Conservation (phyloP, 129 eudicot genomes). For the Arctium lappa region DNA sequence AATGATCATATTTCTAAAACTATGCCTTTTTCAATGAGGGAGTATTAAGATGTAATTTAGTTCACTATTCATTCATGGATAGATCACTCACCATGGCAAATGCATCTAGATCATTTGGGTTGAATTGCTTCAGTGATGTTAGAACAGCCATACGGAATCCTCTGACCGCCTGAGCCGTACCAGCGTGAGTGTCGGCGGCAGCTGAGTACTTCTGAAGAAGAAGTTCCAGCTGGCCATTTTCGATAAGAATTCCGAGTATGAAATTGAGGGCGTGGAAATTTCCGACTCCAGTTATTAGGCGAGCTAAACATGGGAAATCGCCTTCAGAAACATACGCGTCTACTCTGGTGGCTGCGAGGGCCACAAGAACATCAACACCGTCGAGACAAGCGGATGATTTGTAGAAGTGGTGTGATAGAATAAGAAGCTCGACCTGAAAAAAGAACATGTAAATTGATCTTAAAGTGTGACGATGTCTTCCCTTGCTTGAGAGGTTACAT, state of each 20-base stretch:
- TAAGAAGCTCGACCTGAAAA: constrained; percentile 93
- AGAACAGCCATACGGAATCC: constrained; percentile 98
- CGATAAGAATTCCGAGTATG: constrained; percentile 91
- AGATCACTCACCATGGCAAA: constrained; percentile 81
- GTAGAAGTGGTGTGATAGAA: constrained; percentile 97
- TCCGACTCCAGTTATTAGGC: constrained; percentile 96
- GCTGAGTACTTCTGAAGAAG: constrained; percentile 96
- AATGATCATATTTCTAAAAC: neutral
- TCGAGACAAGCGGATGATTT: constrained; percentile 95
- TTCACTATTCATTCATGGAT: constrained; percentile 1
- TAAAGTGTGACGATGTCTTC: neutral
- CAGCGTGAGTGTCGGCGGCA: constrained; percentile 82
- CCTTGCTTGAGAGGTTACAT: neutral
- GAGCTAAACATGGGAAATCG: constrained; percentile 94
- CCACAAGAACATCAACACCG: constrained; percentile 98
- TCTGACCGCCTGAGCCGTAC: constrained; percentile 78
- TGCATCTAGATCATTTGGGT: constrained; percentile 84
- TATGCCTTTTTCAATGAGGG: neutral
- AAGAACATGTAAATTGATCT: neutral
- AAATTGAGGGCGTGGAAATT: constrained; percentile 96
- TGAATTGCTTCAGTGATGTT: constrained; percentile 80
- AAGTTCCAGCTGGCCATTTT: constrained; percentile 92
- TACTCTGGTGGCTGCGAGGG: constrained; percentile 95
- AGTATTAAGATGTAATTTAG: neutral
- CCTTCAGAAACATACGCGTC: constrained; percentile 95